Evolutionary conservation across 2,329 filamentous ascomycete species (phyloP).

Genomic region (Paecilomyces niveus): DNA sequence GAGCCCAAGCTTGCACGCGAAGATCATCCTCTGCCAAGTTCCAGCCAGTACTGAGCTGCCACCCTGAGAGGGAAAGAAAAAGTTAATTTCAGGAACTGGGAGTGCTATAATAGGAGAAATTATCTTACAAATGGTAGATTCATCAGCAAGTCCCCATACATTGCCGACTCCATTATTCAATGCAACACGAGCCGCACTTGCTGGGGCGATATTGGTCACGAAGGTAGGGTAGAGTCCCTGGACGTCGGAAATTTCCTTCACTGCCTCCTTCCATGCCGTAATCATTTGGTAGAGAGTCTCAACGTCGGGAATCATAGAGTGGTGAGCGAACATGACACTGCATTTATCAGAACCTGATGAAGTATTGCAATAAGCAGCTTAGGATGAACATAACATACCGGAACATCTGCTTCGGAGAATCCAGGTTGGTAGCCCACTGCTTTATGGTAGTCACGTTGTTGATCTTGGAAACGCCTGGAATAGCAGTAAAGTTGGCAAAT

Average conservation of each 20-base stretch:
- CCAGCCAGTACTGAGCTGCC: constrained; percentile 35
- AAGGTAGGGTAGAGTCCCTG: constrained; percentile 33
- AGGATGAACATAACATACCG: constrained; percentile 13
- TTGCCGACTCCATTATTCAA: constrained; percentile 34
- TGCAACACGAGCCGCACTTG: constrained; percentile 20
- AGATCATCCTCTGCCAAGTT: constrained; percentile 27
- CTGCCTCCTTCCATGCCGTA: constrained; percentile 25
- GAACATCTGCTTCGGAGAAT: constrained; percentile 30
- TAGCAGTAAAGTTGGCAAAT: constrained; percentile 25
- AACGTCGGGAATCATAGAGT: constrained; percentile 31
- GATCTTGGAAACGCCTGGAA: constrained; percentile 13
- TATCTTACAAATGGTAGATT: no score
- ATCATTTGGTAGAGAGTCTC: constrained; percentile 25
- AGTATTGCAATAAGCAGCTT: no score
- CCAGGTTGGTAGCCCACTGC: constrained; percentile 19
- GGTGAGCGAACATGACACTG: constrained; percentile 30
- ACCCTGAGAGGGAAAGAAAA: constrained; percentile 18
- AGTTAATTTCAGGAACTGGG: no score
- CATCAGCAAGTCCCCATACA: constrained; percentile 24
- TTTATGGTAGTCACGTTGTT: constrained; percentile 22
- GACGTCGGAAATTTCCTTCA: constrained; percentile 27
- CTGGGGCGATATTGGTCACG: constrained; percentile 24
- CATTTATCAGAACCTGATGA: no score
- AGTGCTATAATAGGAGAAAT: no score
- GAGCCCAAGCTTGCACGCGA: constrained; percentile 27